These are phyloP conservation scores for Gossypium arboreum DNA, from an alignment of 345 rosid species.

Conservation along the genomic window DNA sequence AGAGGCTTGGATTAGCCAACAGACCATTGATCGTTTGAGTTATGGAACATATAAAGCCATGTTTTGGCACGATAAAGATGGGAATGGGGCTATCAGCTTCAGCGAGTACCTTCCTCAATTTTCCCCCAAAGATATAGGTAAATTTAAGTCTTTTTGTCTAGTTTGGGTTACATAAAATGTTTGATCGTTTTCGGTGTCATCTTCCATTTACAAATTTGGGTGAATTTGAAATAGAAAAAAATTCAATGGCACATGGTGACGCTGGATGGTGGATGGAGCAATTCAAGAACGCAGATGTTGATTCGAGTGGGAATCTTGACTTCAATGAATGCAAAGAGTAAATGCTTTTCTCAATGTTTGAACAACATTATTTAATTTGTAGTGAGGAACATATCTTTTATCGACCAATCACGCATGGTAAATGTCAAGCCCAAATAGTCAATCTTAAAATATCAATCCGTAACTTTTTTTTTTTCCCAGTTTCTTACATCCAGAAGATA, in stretches of 20 bases:
- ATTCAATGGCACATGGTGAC: conserved; percentile 49
- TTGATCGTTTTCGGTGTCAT: too few species aligned
- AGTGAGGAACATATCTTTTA: too few species aligned
- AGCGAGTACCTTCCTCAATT: conserved; percentile 59
- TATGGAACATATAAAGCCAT: conserved; percentile 46
- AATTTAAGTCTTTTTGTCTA: background rate
- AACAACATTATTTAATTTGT: too few species aligned
- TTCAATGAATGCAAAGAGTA: conserved; percentile 14
- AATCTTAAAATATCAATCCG: too few species aligned
- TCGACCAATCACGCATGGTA: too few species aligned
- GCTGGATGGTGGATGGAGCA: conserved; percentile 69
- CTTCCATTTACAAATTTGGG: background rate
- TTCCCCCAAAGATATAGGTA: conserved; percentile 50
- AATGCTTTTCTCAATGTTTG: background rate
- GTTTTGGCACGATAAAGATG: conserved; percentile 41
- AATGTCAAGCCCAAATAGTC: too few species aligned
- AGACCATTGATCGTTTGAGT: conserved; percentile 42
- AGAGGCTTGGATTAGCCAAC: conserved; percentile 50
- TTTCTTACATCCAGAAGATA: conserved; percentile 73
- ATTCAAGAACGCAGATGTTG: background rate
- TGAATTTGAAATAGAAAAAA: conserved; percentile 35
- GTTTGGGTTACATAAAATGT: background rate
- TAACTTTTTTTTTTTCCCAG: conserved; percentile 22
- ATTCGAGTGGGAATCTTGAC: background rate
- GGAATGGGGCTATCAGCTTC: conserved; percentile 52